Percentiles rank a stretch among this genome's conserved stretches.
Evolutionary conservation across 148 eudicot species (phyloP).

Genomic region (Cornus suecica): DNA sequence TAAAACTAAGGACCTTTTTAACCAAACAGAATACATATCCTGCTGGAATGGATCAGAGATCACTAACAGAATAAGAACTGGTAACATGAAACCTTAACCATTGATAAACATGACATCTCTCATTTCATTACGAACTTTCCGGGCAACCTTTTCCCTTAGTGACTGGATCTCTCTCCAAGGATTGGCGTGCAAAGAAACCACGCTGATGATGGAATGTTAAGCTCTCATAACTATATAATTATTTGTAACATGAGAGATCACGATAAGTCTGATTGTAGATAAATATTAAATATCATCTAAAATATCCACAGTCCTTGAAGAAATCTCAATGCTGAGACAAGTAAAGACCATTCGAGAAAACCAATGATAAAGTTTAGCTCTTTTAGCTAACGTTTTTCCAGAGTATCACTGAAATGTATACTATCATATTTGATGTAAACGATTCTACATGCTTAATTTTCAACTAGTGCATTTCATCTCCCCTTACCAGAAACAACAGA

Average conservation of each 20-base stretch:
- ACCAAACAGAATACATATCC: not conserved
- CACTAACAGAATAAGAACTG: not conserved
- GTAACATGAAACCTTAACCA: not conserved
- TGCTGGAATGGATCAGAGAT: constrained; percentile 1
- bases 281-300: not conserved
- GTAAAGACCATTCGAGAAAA: not conserved
- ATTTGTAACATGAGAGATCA: not conserved
- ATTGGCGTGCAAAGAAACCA: no score
- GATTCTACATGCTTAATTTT: not conserved
- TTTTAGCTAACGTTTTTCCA: not conserved
- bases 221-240: not conserved
- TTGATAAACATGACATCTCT: not conserved
- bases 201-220: not conserved
- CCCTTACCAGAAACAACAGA: not conserved
- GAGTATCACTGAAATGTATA: not conserved
- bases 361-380: not conserved
- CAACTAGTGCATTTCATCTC: not conserved
- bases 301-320: not conserved
- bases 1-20: not conserved
- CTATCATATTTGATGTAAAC: constrained; percentile 1
- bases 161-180: not conserved
- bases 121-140: not conserved
- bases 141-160: not conserved
- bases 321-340: not conserved
- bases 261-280: not conserved